phyloP scores from a whole-genome alignment of 345 rosid species.

The Eutrema heterophyllum region DNA sequence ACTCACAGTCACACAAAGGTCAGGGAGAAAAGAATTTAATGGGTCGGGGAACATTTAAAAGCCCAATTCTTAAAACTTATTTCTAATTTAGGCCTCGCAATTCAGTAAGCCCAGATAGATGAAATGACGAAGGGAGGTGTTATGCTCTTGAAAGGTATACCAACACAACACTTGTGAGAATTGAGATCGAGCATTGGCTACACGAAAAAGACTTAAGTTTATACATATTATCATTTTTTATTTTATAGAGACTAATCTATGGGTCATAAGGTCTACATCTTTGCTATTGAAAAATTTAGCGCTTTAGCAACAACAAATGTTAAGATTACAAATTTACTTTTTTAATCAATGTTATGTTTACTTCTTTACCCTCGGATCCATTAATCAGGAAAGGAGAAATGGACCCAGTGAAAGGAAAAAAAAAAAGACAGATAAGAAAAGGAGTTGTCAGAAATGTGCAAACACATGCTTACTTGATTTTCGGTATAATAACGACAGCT shows the following conservation, averaged over 20 bases:
- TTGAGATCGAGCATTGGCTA: background rate
- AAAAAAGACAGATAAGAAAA: slow-evolving; percentile 25
- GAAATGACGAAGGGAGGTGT: background rate
- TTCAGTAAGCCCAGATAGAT: background rate
- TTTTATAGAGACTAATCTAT: background rate
- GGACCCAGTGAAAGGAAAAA: background rate
- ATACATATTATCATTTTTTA: background rate
- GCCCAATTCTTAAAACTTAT: background rate
- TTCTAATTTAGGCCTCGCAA: background rate
- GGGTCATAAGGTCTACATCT: background rate
- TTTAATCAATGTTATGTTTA: background rate
- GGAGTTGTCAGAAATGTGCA: slow-evolving; percentile 33
- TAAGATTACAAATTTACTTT: background rate
- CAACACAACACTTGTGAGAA: background rate
- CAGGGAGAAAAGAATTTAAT: background rate
- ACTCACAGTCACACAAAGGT: background rate
- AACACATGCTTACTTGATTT: slow-evolving; percentile 26
- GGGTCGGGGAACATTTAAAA: background rate
- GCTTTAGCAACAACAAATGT: background rate
- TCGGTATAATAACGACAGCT: slow-evolving; percentile 20
- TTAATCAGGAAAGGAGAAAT: background rate
- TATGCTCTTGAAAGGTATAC: background rate
- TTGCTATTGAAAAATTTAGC: background rate
- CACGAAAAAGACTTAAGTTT: background rate
- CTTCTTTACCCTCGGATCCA: slow-evolving; percentile 3